Evolutionary conservation across 2,329 filamentous ascomycete species (phyloP), one percentile per base, ranked within the genome.

Genomic region (Ophiocordyceps camponoti-floridani): DNA sequence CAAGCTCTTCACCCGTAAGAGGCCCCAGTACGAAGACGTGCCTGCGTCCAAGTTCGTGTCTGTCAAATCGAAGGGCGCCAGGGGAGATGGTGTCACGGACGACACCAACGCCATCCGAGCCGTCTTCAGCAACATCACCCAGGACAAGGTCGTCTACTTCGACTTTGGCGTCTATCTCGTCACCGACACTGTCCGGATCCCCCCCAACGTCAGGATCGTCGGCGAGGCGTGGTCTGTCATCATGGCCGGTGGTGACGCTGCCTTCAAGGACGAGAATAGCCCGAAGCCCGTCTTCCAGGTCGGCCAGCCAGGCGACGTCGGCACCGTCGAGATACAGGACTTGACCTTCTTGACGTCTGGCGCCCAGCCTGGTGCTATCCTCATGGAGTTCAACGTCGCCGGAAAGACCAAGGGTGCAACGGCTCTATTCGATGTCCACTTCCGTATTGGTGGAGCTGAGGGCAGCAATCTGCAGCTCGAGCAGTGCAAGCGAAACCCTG

Each of bases 391-490:
- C 83, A 95, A 95, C 63, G 68, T 94, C 40, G 77, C 76, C 40
- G 80, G 77, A 33, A 59, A 72, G 52, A 69, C 62, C 45, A 72
- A 79, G 47, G 86, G 85, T 42, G 74, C 77, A 1, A 79, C 79
- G 18, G 89, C 78, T 49, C 79, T 95, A 63, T 98, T 88, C 84
- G 91, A 98, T 56, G 80, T 88, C n/a, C 91, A 98, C 68, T 82
- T 91, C 65, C 85, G 91, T 56, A 76, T 98, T 53, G 89, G 87
- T 54, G 91, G 91, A 40, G 79, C 81, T 45, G 80, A 83, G 4
- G 89, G 89, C 48, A 93, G 88, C 27, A 64, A 84, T 51, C 73
- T 96, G 14, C 84, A 93, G 63, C 82, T 80, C 16, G 72, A 84
- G 60, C 79, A 70, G 45, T 95, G 88, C 67, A 38, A 62, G 74